Evolutionary conservation across 192 early-diverging fungal species (phyloP).

Genomic region (Kickxella alabastrina): DNA sequence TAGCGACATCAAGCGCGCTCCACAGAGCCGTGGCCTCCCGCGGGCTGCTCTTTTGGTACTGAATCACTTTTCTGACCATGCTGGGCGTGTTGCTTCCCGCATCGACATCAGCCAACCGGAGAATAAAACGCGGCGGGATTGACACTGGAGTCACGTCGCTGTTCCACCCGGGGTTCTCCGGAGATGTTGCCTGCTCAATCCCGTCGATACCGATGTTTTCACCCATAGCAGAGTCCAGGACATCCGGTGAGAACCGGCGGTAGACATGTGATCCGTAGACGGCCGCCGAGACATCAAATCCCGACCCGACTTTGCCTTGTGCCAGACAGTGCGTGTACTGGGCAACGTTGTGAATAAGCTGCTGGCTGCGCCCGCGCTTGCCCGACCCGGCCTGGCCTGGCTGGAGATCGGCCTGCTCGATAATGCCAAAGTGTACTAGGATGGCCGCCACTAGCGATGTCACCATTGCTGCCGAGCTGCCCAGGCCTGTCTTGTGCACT

Average conservation of each 20-base stretch:
- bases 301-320: constrained; percentile 97
- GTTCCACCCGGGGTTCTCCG: constrained; percentile 62
- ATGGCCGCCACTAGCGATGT: constrained; percentile 84
- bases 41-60: constrained; percentile 71
- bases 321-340: constrained; percentile 93
- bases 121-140: constrained; percentile 67
- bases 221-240: constrained; percentile 58
- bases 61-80: constrained; percentile 80
- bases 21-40: constrained; percentile 52
- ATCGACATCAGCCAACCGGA: constrained; percentile 91
- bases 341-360: constrained; percentile 78
- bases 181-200: constrained; percentile 19
- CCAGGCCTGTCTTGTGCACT: constrained; percentile 96
- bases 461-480: constrained; percentile 94
- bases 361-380: constrained; percentile 16
- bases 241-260: constrained; percentile 69
- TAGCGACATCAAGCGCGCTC: constrained; percentile 58
- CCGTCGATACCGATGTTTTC: constrained; percentile 8
- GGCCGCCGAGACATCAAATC: constrained; percentile 93
- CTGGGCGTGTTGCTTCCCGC: constrained; percentile 91
- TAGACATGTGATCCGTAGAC: constrained; percentile 90
- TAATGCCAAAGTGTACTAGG: constrained; percentile 66
- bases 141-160: constrained; percentile 57
- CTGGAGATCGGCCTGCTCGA: constrained; percentile 13
- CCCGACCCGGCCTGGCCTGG: constrained; percentile 2